Base-by-base conservation (phyloP, 352 stramenopile genomes). In the Bremia lactucae region DNA sequence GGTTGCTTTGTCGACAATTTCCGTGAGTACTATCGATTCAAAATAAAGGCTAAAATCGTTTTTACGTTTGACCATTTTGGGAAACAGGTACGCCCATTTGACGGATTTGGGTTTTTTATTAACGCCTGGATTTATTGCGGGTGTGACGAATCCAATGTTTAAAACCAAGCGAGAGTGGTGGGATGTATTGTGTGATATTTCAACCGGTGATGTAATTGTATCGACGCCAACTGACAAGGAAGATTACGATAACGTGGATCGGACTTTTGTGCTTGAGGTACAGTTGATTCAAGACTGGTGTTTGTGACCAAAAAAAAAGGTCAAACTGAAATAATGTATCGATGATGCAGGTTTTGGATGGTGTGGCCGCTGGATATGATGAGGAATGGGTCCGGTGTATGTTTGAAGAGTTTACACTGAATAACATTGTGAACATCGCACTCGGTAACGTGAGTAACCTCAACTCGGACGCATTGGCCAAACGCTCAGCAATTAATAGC, bases 111-210 rank as follows among this genome's bases (percentile, higher is more conserved):
- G 68, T 25, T 95, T 96, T 46, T 46, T 96, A 18, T 67, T 65
- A 0, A 86, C 68, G 13, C 78, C 80, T 0, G 83, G 83, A 1
- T 96, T 77, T 60, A 90, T 95, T 51, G 85, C 85, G 22, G 85
- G 85, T 2, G 83, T 95, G 44, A 96, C 83, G 13, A 95, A 95
- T 42, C 84, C 84, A 1, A 94, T 95, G 83, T 95, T 95, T 49
- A 91, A 93, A 52, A 82, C 75, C 40, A 90, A 92, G 50, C 66
- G 68, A 15, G 83, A 95, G 37, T 95, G 84, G 84, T 95, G 84
- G 84, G 84, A 95, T 48, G 69, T 95, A 15, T 55, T 95, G 16
- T 92, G 79, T 29, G 82, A 95, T 55, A 72, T 95, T 36, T 86
- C 78, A 3, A 94, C 55, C 4, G 79, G 81, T 5, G 77, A 90